Evolutionary conservation across 2,329 filamentous ascomycete species (phyloP).

Genomic region (Biscogniauxia mediterranea): DNA sequence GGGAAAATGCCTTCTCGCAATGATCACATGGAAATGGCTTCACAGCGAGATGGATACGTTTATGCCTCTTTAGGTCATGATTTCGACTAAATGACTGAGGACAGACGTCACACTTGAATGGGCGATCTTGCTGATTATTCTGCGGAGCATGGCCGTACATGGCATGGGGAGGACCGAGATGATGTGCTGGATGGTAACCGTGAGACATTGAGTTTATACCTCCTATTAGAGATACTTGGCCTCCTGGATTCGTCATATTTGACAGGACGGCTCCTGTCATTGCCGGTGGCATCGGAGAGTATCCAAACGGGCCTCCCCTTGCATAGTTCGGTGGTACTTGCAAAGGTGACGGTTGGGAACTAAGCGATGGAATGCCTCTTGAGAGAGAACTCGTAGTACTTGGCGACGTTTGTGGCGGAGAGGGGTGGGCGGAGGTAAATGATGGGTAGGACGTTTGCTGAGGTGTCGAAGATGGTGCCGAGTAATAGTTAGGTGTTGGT

Average conservation of each 20-base stretch:
- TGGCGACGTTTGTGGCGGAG: constrained; percentile 44
- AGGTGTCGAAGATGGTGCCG: constrained; percentile 50
- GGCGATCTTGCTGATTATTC: constrained; percentile 65
- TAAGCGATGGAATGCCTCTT: constrained; percentile 37
- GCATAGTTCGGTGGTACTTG: constrained; percentile 55
- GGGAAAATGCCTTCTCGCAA: constrained; percentile 95
- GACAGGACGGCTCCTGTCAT: constrained; percentile 70
- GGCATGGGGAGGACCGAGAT: constrained; percentile 44
- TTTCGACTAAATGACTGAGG: constrained; percentile 94
- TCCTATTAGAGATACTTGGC: constrained; percentile 69
- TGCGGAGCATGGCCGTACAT: constrained; percentile 60
- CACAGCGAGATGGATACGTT: constrained; percentile 88
- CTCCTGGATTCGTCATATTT: constrained; percentile 72
- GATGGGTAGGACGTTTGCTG: constrained; percentile 46
- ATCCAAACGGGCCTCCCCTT: constrained; percentile 42
- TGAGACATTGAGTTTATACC: constrained; percentile 51
- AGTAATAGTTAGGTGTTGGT: constrained; percentile 61
- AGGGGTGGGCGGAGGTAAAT: constrained; percentile 38
- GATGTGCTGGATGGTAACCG: constrained; percentile 49
- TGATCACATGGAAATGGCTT: constrained; percentile 91
- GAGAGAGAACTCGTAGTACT: constrained; percentile 39
- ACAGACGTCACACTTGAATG: constrained; percentile 93
- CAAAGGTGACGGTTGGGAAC: constrained; percentile 42
- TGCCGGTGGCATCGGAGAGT: constrained; percentile 50
- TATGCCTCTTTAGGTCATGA: constrained; percentile 93